Evolutionary conservation across 192 early-diverging fungal species (phyloP), one percentile per base, ranked within the genome.

Genomic region (Entomortierella chlamydospora): DNA sequence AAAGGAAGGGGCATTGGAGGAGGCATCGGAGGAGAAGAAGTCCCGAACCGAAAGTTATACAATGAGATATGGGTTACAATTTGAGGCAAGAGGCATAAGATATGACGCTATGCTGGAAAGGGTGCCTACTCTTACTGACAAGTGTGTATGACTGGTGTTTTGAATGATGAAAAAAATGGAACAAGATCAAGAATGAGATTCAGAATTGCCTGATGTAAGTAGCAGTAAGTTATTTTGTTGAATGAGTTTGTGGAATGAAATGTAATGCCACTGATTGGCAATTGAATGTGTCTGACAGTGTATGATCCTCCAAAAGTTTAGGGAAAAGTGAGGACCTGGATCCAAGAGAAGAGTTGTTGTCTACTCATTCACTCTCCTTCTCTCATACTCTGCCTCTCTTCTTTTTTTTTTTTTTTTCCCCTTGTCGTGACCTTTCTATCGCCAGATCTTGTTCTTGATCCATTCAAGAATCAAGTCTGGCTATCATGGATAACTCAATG

Each of bases 401-500:
- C 9, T 57, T 20, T 34, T 7, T 30, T 18, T 33, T 33, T 8
- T 34, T 18, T 33, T 29, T 4, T 29, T 26, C 4, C 4, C 34
- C 31, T 57, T 22, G 7, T n/a, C n/a, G n/a, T n/a, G n/a, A n/a
- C n/a, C n/a, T 51, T 51, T 22, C n/a, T 25, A 51, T n/a, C 5
- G 26, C 6, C 18, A 28, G 7, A 7, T 54, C 10, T 28, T 28
- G 23, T 7, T 10, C 6, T 10, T 54, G 52, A 23, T 57, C 55
- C 25, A 57, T 33, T 57, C 55, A 57, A 57, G 55, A 11, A 57
- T 57, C 29, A 57, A 30, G 20, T 9, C 31, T 30, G 25, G 52
- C n/a, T 13, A 2, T 37, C 34, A 37, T 37, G 10, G 2, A 54
- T 54, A 54, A 5, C 5, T 2, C 10, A 22, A 28, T 25, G 52